Evolutionary conservation across 306 rosid genomes (phyloP), one percentile per base, ranked within the genome.

Genomic region (Gleditsia sinensis): DNA sequence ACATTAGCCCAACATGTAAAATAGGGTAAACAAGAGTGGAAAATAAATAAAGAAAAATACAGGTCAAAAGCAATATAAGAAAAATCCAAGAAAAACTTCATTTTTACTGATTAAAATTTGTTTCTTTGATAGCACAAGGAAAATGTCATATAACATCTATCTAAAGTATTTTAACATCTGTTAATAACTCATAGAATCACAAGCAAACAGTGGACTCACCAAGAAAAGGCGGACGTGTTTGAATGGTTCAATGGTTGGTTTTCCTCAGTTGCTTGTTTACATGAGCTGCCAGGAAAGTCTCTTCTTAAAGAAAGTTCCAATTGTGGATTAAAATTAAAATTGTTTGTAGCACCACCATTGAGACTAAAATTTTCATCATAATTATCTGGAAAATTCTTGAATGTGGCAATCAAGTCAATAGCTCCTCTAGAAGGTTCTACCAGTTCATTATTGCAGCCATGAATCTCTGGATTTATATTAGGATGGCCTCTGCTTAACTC

Each of bases 141-240:
- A 39, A 63, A 40, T 12, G 21, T 16, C 7, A 12, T 36, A 45
- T 7, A 27, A 62, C 50, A 40, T 21, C 68, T 23, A 7, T 32
- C 11, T 43, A 25, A 51, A 32, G 17, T 19, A 9, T 42, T 0
- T 19, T 51, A 21, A 69, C 12, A 37, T 24, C 11, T 21, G 45
- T 65, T 9, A 46, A 28, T 56, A 78, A 69, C 28, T 59, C 24
- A 50, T 28, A 40, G 54, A 40, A 11, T 24, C 69, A 56, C 51
- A 49, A 58, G 50, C 40, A 27, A 45, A 17, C 61, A 62, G 53
- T 62, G 64, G 50, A 71, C 92, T 86, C 83, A 92, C 98, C 86
- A 14, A 80, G 92, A 86, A 81, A 92, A 90, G 10, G 98, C 94
- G 56, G 98, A 90, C 17, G 85, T 89, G 79, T 85, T 80, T 73